phyloP scores from a whole-genome alignment of 495 filamentous ascomycete species.

The Penicillium coprophilum region DNA sequence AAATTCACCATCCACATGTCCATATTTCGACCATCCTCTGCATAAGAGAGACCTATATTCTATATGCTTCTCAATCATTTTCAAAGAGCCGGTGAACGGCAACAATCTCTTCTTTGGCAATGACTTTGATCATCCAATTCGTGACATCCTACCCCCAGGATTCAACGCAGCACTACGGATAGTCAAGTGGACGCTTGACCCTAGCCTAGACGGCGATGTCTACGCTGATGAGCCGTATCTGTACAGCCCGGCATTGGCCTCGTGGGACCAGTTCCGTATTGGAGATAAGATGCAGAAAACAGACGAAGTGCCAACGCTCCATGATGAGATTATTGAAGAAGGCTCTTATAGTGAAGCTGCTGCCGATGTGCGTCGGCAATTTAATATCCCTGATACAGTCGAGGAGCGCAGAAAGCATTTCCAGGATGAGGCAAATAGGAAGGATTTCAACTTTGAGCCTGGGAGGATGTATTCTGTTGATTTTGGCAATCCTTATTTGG shows the following conservation, averaged over 20 bases:
- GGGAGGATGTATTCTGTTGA: slow-evolving; percentile 69
- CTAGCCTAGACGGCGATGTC: slow-evolving; percentile 80
- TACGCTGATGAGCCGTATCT: slow-evolving; percentile 84
- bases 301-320: slow-evolving; percentile 20
- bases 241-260: slow-evolving; percentile 72
- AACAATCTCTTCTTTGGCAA: slow-evolving; percentile 85
- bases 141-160: slow-evolving; percentile 80
- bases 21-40: slow-evolving; percentile 70
- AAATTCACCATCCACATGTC: slow-evolving; percentile 55
- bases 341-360: slow-evolving; percentile 64
- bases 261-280: slow-evolving; percentile 69
- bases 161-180: slow-evolving; percentile 78
- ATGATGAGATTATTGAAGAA: slow-evolving; percentile 60
- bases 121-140: slow-evolving; percentile 85
- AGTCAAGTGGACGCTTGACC: slow-evolving; percentile 84
- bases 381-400: slow-evolving; percentile 53
- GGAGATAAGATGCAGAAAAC: slow-evolving; percentile 47
- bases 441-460: slow-evolving; percentile 56
- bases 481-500: slow-evolving; percentile 91
- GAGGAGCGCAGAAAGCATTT: slow-evolving; percentile 65
- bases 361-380: slow-evolving; percentile 41
- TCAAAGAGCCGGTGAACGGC: slow-evolving; percentile 63
- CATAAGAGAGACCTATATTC: slow-evolving; percentile 79
- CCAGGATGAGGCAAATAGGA: slow-evolving; percentile 44
- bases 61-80: slow-evolving; percentile 73